These are phyloP conservation scores for Sarocladiaceae sp. DNA, from an alignment of 2,329 filamentous ascomycete species.

Conservation along the genomic window DNA sequence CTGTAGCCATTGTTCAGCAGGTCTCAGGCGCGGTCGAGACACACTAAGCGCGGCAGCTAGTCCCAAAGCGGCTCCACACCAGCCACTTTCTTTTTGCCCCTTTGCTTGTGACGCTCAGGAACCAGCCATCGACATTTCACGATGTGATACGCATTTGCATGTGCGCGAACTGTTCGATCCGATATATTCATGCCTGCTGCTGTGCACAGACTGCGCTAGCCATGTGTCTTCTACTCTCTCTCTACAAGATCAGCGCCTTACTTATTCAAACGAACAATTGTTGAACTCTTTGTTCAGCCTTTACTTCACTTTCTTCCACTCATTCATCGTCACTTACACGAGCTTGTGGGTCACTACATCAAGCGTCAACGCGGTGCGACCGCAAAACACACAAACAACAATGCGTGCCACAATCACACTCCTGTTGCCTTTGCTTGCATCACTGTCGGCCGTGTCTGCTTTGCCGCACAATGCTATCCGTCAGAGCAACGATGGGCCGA, in stretches of 20 bases:
- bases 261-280: background rate
- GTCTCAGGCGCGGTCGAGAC: background rate
- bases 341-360: background rate
- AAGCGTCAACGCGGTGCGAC: background rate
- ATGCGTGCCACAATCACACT: constrained; percentile 25
- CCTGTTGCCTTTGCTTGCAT: constrained; percentile 25
- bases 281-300: background rate
- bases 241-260: background rate
- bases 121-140: constrained; percentile 9
- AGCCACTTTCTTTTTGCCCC: background rate
- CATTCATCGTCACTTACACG: background rate
- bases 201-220: constrained; percentile 1
- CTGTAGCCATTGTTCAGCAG: background rate
- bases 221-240: background rate
- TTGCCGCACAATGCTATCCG: constrained; percentile 24
- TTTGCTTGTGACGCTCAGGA: too few species aligned
- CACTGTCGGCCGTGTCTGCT: constrained; percentile 20
- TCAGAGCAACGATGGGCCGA: constrained; percentile 2
- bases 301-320: background rate
- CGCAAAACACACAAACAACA: background rate
- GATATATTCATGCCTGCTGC: constrained; percentile 2
- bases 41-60: background rate
- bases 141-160: background rate
- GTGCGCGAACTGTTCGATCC: background rate
- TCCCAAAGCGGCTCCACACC: constrained; percentile 2